Evolutionary conservation across 1,284 basidiomycete species (phyloP), one percentile per base, ranked within the genome.

Genomic region (Pseudozyma flocculosa): DNA sequence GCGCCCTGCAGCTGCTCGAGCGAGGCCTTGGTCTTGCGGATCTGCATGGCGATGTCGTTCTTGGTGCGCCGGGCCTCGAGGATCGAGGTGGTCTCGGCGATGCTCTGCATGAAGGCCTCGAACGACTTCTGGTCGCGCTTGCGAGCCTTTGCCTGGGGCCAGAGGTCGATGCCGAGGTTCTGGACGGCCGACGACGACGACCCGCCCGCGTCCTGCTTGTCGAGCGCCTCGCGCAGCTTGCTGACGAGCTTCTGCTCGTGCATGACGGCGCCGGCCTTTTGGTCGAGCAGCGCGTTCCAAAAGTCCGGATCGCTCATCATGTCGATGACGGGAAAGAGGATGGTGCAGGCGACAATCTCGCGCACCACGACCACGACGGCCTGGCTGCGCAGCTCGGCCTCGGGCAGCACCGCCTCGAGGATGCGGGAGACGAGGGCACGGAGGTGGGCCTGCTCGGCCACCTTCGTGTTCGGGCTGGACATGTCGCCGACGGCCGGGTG

Each of bases 291-390:
- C 49, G 86, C 83, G 79, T 97, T 97, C 91, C 92, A 96, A 39
- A 95, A 95, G 78, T 97, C 94, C 17, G 92, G 89, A 75, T 97
- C 93, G 44, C 88, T 84, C 40, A 97, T 75, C 86, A 93, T 89
- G 50, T 96, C 90, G 81, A 96, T 87, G 49, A 94, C 78, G 3
- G 93, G 91, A 70, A 88, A 85, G 29, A 96, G 76, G 5, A 95
- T 85, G 1, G 87, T 82, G 70, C 90, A 93, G 5, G 89, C 85
- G 2, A 89, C 80, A 65, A 97, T 84, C 78, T 98, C 94, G 41
- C 90, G 15, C 85, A 69, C 85, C 14, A 91, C 85, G 36, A 88
- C 85, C 48, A 80, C 83, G 29, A 95, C 82, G 1, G 86, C 86
- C 43, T 81, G 82, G 69, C 90, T 93, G 46, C 81, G 80, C 15